Conservation (phyloP, 257 asterid species). For the Cordia subcordata region DNA sequence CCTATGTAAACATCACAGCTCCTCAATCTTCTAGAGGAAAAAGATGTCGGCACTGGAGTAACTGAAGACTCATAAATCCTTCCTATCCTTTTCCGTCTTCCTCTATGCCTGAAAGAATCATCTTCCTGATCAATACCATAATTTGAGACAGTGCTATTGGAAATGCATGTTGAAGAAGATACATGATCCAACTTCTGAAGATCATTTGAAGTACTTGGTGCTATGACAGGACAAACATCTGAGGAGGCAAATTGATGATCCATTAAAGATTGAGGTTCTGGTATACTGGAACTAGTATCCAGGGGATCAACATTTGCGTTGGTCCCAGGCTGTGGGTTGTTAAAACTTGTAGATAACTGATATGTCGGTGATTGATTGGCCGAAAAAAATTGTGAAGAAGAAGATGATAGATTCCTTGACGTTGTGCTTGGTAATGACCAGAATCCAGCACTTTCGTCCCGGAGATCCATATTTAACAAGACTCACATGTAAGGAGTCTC, state of each 20-base stretch:
- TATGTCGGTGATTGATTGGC: slow-evolving; percentile 73
- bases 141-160: slow-evolving; percentile 43
- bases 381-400: slow-evolving; percentile 86
- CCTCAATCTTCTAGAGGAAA: slow-evolving; percentile 54
- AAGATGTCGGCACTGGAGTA: slow-evolving; percentile 47
- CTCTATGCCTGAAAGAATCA: slow-evolving; percentile 37
- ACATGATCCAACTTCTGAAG: slow-evolving; percentile 41
- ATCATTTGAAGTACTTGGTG: slow-evolving; percentile 31
- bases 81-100: slow-evolving; percentile 43
- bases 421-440: slow-evolving; percentile 47
- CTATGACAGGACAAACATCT: slow-evolving; percentile 33
- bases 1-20: slow-evolving; percentile 85
- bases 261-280: slow-evolving; percentile 26
- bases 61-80: slow-evolving; percentile 45
- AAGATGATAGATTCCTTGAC: slow-evolving; percentile 79
- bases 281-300: slow-evolving; percentile 25
- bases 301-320: slow-evolving; percentile 29
- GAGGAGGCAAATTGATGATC: slow-evolving; percentile 22
- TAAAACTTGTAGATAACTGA: slow-evolving; percentile 19
- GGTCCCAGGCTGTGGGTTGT: slow-evolving; percentile 17
- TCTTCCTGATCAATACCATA: slow-evolving; percentile 30
- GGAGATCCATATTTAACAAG: slow-evolving; percentile 52
- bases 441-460: slow-evolving; percentile 53
- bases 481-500: slow-evolving; percentile 21
- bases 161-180: slow-evolving; percentile 50